Base-by-base conservation (phyloP, 805 yeast genomes). In the Lachancea sp. region DNA sequence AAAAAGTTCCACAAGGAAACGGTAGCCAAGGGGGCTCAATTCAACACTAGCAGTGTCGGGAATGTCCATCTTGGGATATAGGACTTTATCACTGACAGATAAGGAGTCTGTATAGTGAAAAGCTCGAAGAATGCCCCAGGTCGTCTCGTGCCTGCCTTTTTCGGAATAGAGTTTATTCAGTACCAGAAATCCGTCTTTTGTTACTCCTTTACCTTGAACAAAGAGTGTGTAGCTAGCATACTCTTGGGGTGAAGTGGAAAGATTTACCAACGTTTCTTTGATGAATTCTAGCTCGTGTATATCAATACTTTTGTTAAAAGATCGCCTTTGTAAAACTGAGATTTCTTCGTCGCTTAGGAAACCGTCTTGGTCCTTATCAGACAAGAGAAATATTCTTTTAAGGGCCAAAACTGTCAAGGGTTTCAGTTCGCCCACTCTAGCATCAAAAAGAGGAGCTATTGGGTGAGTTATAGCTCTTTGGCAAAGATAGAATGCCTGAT, bases 391-490 rank as follows among this genome's bases (percentile, higher is more conserved):
- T 1, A 94, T 76, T 40, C 98, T 67, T 42, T 77, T 77, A 33
- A 92, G 65, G 0, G 97, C 97, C 2, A 72, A 68, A 0, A 77
- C 67, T 0, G 95, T 88, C 8, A 78, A 69, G 0, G 89, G 87
- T 53, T 89, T 90, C 51, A 92, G 65, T 34, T 69, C 74, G 1
- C 92, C 90, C 45, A 83, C 87, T 52, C 88, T 86, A n/a, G 95
- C 79, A 58, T 92, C 97, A 54, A 81, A 92, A 19, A 92, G 61
- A 1, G 99, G 98, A 0, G 96, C 80, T 8, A 92, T 74, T 0
- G 99, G 98, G 59, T 85, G 88, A 0, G 90, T 83, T 0, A 90
- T 88, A 0, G 97, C 90, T 36, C 97, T 64, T 58, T 89, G 96
- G 54, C 99, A 92, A 12, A 92, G 67, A 60, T 92, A 92, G 50